Percentiles rank a stretch among this genome's conserved stretches.
Conservation (phyloP, 441 rosid genomes). For the Arabidopsis hybrid region DNA sequence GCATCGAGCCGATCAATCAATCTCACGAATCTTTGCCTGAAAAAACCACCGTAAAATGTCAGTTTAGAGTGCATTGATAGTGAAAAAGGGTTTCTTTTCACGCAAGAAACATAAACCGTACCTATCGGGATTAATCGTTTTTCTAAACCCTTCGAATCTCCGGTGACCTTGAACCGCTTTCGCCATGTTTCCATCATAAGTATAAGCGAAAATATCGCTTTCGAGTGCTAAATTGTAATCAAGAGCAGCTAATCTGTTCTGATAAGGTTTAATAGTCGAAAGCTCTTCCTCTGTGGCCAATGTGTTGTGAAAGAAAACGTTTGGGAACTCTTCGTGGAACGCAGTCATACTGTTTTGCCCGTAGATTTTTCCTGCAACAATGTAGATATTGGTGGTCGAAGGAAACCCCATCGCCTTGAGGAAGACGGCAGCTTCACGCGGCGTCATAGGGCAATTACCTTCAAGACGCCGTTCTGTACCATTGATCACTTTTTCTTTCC, state of each 20-base stretch:
- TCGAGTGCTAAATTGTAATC: slow-evolving; percentile 65
- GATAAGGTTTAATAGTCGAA: slow-evolving; percentile 43
- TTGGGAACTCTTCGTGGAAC: slow-evolving; percentile 59
- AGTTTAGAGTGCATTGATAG: background rate
- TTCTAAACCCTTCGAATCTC: slow-evolving; percentile 65
- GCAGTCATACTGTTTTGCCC: slow-evolving; percentile 54
- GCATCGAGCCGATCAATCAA: slow-evolving; percentile 56
- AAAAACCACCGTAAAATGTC: background rate
- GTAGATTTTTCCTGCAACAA: slow-evolving; percentile 67
- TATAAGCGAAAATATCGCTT: slow-evolving; percentile 63
- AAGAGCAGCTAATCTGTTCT: slow-evolving; percentile 72
- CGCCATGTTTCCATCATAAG: slow-evolving; percentile 80
- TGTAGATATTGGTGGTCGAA: slow-evolving; percentile 57
- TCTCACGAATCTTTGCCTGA: slow-evolving; percentile 58
- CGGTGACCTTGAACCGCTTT: slow-evolving; percentile 73
- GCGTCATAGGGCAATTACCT: slow-evolving; percentile 76
- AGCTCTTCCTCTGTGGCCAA: slow-evolving; percentile 63
- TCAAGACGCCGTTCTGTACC: slow-evolving; percentile 49
- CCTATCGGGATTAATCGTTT: slow-evolving; percentile 72
- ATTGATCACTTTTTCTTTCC: slow-evolving; percentile 69
- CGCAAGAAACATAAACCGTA: slow-evolving; percentile 32
- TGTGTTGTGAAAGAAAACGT: slow-evolving; percentile 54
- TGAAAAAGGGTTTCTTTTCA: background rate
- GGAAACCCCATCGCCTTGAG: slow-evolving; percentile 73
- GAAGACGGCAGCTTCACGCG: slow-evolving; percentile 64